Evolutionary conservation across 495 filamentous ascomycete genomes (phyloP), one percentile per base, ranked within the genome.

Genomic region (Achaetomiella virescens): DNA sequence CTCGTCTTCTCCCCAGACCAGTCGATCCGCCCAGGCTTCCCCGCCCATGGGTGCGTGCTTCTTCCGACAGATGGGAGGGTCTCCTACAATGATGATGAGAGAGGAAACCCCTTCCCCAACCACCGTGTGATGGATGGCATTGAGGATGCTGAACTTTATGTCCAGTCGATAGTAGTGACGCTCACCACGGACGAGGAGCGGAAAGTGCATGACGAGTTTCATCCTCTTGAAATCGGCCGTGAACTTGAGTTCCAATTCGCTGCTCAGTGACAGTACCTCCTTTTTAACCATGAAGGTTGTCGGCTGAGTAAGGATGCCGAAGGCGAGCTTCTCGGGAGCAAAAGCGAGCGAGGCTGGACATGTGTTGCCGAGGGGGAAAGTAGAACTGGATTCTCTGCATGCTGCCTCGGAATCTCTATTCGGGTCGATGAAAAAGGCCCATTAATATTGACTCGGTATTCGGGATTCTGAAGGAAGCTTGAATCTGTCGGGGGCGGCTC

Each of bases 101-200:
- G 64, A 61, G 31, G 75, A 70, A 0, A 66, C 62, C 0, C 58
- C 37, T 3, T 66, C 45, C 15, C 74, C 63, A 1, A 61, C 43
- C 18, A 71, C 62, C 1, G 75, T 61, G 46, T 79, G 72, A 55
- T 82, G 70, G 1, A 95, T 71, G 3, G 70, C 70, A 24, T 78
- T 69, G 33, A 93, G 61, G 41, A 87, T 82, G 21, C 71, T 59
- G 55, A 96, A 85, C 14, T 80, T 81, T 2, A 96, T 76, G 2
- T 73, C 77, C 33, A 90, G 70, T 58, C 70, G 72, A 49, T 72
- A 75, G 44, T 62, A 54, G 9, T 64, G 57, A 12, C 20, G 29
- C 9, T 40, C 49, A 10, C 27, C 10, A 1, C 18, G 17, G 12
- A 20, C 27, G 6, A 49, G n/a, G 29, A 61, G 40, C 2, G 52